Percentiles rank a stretch among this genome's conserved stretches.
These are phyloP conservation scores for Solanum rostratum DNA, from an alignment of 257 asterid species.

Conservation along the genomic window DNA sequence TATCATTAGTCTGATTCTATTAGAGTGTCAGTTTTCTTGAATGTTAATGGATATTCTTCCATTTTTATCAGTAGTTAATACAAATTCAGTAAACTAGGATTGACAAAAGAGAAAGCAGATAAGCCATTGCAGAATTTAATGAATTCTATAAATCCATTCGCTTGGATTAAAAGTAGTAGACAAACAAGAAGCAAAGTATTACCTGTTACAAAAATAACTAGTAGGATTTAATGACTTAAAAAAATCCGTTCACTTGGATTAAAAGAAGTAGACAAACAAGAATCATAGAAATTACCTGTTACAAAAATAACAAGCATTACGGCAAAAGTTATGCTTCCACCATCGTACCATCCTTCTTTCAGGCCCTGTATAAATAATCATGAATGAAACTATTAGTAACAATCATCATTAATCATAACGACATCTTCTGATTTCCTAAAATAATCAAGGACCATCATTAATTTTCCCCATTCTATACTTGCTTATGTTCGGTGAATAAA, in stretches of 20 bases:
- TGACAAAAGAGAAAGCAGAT: neutral
- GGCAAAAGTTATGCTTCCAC: conserved; percentile 94
- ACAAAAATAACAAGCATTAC: conserved; percentile 86
- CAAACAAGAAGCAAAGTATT: neutral
- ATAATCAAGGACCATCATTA: neutral
- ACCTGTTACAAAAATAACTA: conserved; percentile 83
- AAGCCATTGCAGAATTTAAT: neutral
- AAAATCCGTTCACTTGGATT: neutral
- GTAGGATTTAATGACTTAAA: neutral
- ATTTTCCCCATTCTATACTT: neutral
- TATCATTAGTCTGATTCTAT: neutral
- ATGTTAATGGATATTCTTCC: neutral
- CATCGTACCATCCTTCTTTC: conserved; percentile 92
- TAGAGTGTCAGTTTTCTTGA: neutral
- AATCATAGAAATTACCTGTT: conserved; percentile 41
- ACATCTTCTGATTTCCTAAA: neutral
- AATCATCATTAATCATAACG: neutral
- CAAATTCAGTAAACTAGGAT: neutral
- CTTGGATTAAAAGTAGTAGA: neutral
- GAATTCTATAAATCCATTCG: neutral
- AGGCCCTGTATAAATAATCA: conserved; percentile 44
- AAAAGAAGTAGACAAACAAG: neutral
- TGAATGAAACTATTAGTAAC: neutral
- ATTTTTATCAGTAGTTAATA: neutral
- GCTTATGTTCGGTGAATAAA: neutral